These are phyloP conservation scores for Acer saccharum DNA, from an alignment of 345 rosid species.

Conservation along the genomic window DNA sequence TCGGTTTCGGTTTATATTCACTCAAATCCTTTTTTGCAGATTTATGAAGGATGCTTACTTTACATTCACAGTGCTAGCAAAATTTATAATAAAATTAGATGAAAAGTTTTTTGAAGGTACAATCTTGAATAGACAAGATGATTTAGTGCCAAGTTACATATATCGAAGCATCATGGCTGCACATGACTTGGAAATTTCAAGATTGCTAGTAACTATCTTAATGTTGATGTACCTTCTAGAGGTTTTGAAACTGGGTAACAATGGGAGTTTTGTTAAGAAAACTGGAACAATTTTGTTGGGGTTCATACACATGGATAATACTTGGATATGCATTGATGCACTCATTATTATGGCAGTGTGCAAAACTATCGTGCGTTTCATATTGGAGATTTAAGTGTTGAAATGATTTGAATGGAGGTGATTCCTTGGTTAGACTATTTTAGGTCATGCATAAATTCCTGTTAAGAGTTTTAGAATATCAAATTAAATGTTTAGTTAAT, in stretches of 20 bases:
- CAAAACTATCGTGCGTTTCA: neutral
- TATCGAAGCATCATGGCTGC: conserved; percentile 11
- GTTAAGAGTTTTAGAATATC: neutral
- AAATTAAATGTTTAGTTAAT: neutral
- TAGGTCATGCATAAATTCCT: neutral
- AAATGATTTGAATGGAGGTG: neutral
- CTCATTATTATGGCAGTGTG: neutral
- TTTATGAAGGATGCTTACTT: conserved; percentile 39
- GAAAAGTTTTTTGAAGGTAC: conserved; percentile 15
- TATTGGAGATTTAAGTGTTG: neutral
- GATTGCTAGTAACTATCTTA: neutral
- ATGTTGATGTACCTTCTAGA: neutral
- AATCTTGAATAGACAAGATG: conserved; percentile 12
- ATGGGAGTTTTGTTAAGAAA: neutral
- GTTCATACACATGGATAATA: neutral
- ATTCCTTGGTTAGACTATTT: neutral
- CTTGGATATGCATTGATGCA: neutral
- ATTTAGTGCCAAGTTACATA: conserved; percentile 13
- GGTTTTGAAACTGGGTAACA: neutral
- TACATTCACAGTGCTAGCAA: conserved; percentile 15
- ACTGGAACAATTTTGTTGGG: neutral
- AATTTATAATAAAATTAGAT: conserved; percentile 19
- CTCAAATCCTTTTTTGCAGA: conserved; percentile 44
- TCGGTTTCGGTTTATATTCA: conserved; percentile 42
- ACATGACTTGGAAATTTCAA: conserved; percentile 20